Percentiles rank a stretch among this genome's conserved stretches.
These are phyloP conservation scores for Bipolaris victoriae DNA, from an alignment of 2,329 filamentous ascomycete species.

Conservation along the genomic window DNA sequence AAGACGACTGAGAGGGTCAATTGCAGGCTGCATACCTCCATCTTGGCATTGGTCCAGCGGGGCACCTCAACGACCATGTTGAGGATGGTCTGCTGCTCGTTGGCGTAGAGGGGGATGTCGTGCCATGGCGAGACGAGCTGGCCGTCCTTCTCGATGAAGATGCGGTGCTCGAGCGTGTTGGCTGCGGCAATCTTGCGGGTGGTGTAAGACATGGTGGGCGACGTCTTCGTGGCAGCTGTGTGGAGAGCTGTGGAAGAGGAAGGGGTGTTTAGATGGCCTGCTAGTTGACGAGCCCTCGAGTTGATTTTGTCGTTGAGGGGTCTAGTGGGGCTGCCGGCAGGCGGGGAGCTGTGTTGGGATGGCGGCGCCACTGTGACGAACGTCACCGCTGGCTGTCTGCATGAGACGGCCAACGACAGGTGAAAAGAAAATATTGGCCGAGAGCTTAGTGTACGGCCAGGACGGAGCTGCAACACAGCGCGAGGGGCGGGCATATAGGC, in stretches of 20 bases:
- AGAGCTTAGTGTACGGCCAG: conserved; percentile 26
- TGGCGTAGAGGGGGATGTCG: conserved; percentile 97
- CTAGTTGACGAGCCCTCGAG: conserved; percentile 47
- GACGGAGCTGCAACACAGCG: conserved; percentile 32
- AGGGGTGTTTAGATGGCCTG: conserved; percentile 48
- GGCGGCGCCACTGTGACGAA: conserved; percentile 49
- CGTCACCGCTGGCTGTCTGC: conserved; percentile 46
- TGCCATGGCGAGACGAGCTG: conserved; percentile 93
- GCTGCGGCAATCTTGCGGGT: conserved; percentile 86
- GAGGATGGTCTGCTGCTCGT: conserved; percentile 90
- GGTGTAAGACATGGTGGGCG: conserved; percentile 68
- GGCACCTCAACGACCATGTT: conserved; percentile 99
- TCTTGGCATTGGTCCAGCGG: conserved; percentile 99
- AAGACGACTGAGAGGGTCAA: conserved; percentile 7
- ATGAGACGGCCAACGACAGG: conserved; percentile 37
- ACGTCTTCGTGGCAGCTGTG: conserved; percentile 13
- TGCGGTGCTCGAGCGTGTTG: conserved; percentile 94
- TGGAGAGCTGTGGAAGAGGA: conserved; percentile 28
- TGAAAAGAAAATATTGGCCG: conserved; percentile 27
- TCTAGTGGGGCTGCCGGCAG: conserved; percentile 47
- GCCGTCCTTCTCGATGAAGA: conserved; percentile 98
- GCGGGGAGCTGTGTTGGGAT: conserved; percentile 42
- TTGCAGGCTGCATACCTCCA: conserved; percentile 73
- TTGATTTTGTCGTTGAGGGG: conserved; percentile 49
- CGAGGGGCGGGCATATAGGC: conserved; percentile 35